Evolutionary conservation across 192 early-diverging fungal genomes (phyloP), one percentile per base, ranked within the genome.

Genomic region (Coemansia erecta): DNA sequence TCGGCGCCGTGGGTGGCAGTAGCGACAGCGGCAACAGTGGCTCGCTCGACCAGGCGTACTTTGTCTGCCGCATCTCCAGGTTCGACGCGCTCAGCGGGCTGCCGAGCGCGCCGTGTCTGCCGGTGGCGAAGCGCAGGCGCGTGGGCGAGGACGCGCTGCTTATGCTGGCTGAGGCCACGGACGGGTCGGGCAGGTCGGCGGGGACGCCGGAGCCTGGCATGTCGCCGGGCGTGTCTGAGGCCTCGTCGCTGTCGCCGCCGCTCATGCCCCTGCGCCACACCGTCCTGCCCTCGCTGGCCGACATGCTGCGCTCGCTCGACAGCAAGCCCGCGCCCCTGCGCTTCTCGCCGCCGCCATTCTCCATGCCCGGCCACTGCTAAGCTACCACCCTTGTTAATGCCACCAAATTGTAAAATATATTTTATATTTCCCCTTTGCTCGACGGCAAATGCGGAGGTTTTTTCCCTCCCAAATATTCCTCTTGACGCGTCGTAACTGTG

Each of bases 31-130:
- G 50, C 44, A 24, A 24, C 58, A 2, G 51, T 41, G 10, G n/a
- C 4, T 31, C 28, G 28, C 57, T 66, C 24, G 60, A 63, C 26
- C 63, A 70, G 14, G 58, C 58, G 6, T 76, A 76, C 54, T 60
- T 70, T 43, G 67, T 76, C 39, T 70, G 73, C 57, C 60, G 60
- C 33, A 70, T 76, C 23, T 60, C 67, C 17, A 54, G 58, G 19
- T 70, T 66, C 37, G 64, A 70, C 28, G 73, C 66, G 3, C 64
- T 76, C 18, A 33, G 52, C 56, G 58, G 44, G 19, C 18, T 40
- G 45, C 44, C 60, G 37, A 46, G 37, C 13, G 56, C 58, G 45
- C 49, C 51, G 13, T 2, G 17, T 35, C n/a, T n/a, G n/a, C 52
- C 46, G 46, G 26, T 10, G 4, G 24, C 12, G 58, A 60, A 10